Conservation (phyloP, 257 asterid species). For the Mitragyna speciosa region DNA sequence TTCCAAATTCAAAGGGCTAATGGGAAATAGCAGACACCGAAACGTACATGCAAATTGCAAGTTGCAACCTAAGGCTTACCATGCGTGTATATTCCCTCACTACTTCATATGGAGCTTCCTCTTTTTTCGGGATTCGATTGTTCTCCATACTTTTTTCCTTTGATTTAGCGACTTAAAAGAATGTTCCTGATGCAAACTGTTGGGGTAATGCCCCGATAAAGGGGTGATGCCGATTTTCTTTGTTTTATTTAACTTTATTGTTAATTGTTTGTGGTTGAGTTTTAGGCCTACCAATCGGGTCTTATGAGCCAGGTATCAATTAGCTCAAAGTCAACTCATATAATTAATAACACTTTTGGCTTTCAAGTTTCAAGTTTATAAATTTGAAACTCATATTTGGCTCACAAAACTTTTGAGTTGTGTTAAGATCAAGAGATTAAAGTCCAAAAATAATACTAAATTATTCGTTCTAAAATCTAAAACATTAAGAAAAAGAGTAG, state of each 20-base stretch:
- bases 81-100: background rate
- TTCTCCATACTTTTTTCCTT: conserved; percentile 2
- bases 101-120: background rate
- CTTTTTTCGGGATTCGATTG: background rate
- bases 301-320: no score
- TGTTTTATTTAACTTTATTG: background rate
- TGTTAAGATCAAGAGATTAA: no score
- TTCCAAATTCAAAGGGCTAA: background rate
- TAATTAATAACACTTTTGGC: no score
- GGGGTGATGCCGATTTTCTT: background rate
- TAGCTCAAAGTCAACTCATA: no score
- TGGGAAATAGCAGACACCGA: background rate
- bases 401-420: no score
- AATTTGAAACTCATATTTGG: no score
- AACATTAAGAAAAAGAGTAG: no score
- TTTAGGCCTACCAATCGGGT: no score
- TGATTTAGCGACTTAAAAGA: background rate
- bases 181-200: background rate
- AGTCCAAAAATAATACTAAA: no score
- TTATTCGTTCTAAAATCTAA: no score
- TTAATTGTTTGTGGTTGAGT: background rate
- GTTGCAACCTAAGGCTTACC: background rate
- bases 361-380: no score
- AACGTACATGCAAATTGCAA: background rate
- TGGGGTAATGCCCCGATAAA: background rate